These are phyloP conservation scores for Pseudogymnoascus sp. DNA, from an alignment of 2,329 filamentous ascomycete genomes.

Conservation along the genomic window DNA sequence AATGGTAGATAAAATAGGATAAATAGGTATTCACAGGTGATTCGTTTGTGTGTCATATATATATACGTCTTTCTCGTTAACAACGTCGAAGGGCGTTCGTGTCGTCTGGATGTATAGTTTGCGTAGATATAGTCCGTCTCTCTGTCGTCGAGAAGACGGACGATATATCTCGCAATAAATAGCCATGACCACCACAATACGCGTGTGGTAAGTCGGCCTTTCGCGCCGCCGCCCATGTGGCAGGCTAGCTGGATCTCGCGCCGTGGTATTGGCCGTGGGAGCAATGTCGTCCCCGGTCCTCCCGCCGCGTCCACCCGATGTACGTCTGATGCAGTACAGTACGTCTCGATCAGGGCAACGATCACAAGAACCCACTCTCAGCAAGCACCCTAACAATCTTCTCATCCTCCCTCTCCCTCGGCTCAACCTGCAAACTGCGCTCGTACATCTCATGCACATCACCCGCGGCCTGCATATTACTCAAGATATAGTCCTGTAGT, in stretches of 20 bases:
- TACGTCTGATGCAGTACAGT: too few species aligned
- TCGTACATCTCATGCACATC: slow-evolving; percentile 99
- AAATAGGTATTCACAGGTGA: not conserved
- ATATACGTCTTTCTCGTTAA: not conserved
- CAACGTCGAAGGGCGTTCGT: not conserved
- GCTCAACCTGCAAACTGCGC: slow-evolving; percentile 87
- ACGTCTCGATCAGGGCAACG: too few species aligned
- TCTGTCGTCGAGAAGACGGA: not conserved
- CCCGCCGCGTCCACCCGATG: too few species aligned
- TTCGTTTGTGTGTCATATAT: not conserved
- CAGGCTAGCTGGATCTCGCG: too few species aligned
- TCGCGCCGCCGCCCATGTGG: too few species aligned
- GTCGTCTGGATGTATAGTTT: too few species aligned
- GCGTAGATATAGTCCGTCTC: too few species aligned
- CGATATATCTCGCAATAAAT: too few species aligned
- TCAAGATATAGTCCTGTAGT: slow-evolving; percentile 92
- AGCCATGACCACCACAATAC: too few species aligned
- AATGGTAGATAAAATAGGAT: not conserved
- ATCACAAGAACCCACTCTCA: slow-evolving; percentile 6
- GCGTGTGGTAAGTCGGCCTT: too few species aligned
- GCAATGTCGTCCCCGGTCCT: too few species aligned
- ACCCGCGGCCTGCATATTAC: slow-evolving; percentile 89
- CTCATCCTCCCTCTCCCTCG: slow-evolving; percentile 93
- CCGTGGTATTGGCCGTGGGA: too few species aligned
- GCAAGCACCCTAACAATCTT: slow-evolving; percentile 82